Evolutionary conservation across 2,329 filamentous ascomycete genomes (phyloP).

Genomic region (Colletotrichum euphorbiae): DNA sequence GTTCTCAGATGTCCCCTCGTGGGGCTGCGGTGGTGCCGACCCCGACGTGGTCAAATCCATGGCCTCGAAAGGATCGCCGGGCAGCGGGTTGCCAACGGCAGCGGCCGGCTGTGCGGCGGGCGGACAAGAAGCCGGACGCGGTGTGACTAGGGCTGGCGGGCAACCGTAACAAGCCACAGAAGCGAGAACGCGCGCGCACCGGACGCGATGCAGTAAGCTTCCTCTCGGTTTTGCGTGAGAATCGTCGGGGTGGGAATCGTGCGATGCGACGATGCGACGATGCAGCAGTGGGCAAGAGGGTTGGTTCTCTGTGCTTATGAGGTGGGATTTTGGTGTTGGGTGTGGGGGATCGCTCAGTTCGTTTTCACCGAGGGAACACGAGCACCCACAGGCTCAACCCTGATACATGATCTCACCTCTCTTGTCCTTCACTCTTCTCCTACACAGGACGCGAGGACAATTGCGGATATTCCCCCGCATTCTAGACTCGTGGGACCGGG

Average conservation of each 20-base stretch:
- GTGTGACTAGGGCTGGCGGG: not conserved
- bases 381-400: too few species aligned
- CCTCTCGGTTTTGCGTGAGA: constrained; percentile 34
- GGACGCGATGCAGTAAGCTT: constrained; percentile 6
- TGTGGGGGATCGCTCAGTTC: constrained; percentile 25
- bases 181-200: not conserved
- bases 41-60: constrained; percentile 29
- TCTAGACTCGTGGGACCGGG: constrained; percentile 13
- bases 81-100: constrained; percentile 16
- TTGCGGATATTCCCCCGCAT: constrained; percentile 25
- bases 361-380: constrained; percentile 20
- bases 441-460: not conserved
- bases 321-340: constrained; percentile 16
- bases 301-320: constrained; percentile 23
- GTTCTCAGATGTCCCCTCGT: constrained; percentile 31
- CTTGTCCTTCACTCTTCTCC: not conserved
- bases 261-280: constrained; percentile 39
- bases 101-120: constrained; percentile 1
- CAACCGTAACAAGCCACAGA: not conserved
- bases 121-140: not conserved
- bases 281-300: constrained; percentile 24
- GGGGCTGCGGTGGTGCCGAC: constrained; percentile 10
- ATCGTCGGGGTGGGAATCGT: constrained; percentile 39
- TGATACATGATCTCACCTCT: constrained; percentile 3
- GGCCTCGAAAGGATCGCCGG: constrained; percentile 14